A percentile compares a stretch with the other conserved stretches of the same genome.
phyloP scores from a whole-genome alignment of 768 basidiomycete species.

The Tricholomella constricta region DNA sequence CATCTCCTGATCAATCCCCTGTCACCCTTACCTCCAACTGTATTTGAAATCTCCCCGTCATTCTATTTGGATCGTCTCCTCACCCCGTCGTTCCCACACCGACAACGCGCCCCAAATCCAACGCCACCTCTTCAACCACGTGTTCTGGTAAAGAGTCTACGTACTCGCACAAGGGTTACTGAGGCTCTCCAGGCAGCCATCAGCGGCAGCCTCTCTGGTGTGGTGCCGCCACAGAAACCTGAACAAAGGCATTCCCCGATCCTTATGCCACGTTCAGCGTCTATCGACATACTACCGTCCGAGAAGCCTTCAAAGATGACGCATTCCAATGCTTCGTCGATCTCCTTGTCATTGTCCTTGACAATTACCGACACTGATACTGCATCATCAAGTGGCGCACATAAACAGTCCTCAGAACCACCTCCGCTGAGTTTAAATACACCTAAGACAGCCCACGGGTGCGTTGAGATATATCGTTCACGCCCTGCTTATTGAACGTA shows the following conservation, averaged over 20 bases:
- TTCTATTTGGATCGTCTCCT: conserved; percentile 48
- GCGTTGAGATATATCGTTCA: background rate
- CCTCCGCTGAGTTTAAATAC: conserved; percentile 1
- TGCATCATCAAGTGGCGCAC: conserved; percentile 1
- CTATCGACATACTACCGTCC: conserved; percentile 7
- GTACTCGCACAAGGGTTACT: conserved; percentile 27
- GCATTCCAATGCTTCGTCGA: conserved; percentile 14
- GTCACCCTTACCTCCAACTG: conserved; percentile 36
- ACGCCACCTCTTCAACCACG: conserved; percentile 15
- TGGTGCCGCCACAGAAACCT: background rate
- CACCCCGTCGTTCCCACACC: conserved; percentile 19
- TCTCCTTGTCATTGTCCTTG: conserved; percentile 17
- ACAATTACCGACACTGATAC: conserved; percentile 10
- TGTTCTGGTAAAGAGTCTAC: conserved; percentile 15
- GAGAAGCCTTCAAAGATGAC: conserved; percentile 1
- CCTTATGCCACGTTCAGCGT: conserved; percentile 4
- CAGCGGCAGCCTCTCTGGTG: conserved; percentile 28
- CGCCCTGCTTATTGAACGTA: background rate
- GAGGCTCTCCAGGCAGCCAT: conserved; percentile 42
- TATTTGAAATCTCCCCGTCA: conserved; percentile 46
- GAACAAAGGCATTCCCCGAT: background rate
- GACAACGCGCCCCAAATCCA: conserved; percentile 8
- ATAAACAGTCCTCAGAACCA: background rate
- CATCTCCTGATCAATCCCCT: conserved; percentile 31
- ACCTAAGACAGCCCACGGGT: conserved; percentile 1